Conservation (phyloP, 352 stramenopile genomes). For the Phytopythium vexans region DNA sequence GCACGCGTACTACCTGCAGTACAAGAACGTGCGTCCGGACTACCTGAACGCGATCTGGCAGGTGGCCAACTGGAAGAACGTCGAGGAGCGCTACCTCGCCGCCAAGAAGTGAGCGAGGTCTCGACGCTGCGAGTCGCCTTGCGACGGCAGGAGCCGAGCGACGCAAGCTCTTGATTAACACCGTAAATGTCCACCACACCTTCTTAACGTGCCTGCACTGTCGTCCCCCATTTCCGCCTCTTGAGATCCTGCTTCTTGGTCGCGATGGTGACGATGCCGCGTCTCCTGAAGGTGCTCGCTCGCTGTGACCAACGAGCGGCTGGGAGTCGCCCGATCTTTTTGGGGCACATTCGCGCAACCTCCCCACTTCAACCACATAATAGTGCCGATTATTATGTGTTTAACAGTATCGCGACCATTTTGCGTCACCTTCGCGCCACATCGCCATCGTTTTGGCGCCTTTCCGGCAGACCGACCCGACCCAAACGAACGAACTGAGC, state of each 20-base stretch:
- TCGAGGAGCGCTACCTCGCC: constrained; percentile 69
- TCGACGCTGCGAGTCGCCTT: neutral
- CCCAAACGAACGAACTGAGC: no score
- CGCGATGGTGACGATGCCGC: no score
- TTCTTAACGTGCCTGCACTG: no score
- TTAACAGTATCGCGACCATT: neutral
- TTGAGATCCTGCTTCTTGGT: no score
- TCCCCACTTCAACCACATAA: constrained; percentile 1
- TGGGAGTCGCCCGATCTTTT: neutral
- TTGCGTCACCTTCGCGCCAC: constrained; percentile 10
- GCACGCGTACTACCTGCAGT: constrained; percentile 95
- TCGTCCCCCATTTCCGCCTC: no score
- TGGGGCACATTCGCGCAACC: constrained; percentile 2
- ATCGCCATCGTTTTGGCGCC: constrained; percentile 1
- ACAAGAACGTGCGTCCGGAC: constrained; percentile 95
- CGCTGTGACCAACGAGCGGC: neutral
- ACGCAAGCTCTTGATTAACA: no score
- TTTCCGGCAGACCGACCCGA: neutral
- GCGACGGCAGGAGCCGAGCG: neutral
- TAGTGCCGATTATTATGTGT: neutral
- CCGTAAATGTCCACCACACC: no score
- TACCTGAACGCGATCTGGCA: constrained; percentile 95
- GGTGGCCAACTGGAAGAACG: constrained; percentile 95
- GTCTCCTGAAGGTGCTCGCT: no score
- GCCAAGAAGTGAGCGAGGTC: constrained; percentile 62